These are phyloP conservation scores for Helminthosporium solani DNA, from an alignment of 2,329 filamentous ascomycete species.

Conservation along the genomic window DNA sequence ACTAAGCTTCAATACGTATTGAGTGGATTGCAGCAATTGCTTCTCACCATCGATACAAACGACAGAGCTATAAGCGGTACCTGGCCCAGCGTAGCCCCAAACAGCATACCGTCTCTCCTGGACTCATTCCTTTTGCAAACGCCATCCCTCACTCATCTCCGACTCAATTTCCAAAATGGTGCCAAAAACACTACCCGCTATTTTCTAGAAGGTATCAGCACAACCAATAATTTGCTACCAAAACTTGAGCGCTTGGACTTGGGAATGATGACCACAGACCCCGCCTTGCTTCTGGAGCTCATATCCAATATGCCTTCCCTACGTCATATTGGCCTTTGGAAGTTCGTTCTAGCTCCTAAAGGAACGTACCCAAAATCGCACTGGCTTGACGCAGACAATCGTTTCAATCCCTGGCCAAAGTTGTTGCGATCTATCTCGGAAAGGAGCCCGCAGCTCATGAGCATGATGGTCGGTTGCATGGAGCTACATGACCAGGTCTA, in stretches of 20 bases:
- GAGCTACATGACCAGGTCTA: neutral
- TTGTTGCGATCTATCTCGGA: slow-evolving; percentile 16
- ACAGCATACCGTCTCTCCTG: slow-evolving; percentile 17
- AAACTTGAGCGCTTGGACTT: slow-evolving; percentile 23
- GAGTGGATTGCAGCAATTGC: slow-evolving; percentile 49
- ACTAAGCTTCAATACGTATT: slow-evolving; percentile 46
- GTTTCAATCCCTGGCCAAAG: slow-evolving; percentile 19
- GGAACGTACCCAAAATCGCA: neutral
- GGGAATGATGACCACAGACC: slow-evolving; percentile 18
- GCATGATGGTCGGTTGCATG: slow-evolving; percentile 6
- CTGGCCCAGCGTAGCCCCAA: neutral
- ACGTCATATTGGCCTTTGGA: slow-evolving; percentile 50
- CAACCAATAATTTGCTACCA: slow-evolving; percentile 3
- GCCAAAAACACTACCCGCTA: slow-evolving; percentile 17
- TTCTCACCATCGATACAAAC: slow-evolving; percentile 39
- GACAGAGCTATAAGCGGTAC: neutral
- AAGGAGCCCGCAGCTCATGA: neutral
- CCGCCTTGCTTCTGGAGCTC: slow-evolving; percentile 12
- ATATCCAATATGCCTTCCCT: slow-evolving; percentile 48
- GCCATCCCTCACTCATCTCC: slow-evolving; percentile 52
- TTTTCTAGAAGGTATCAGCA: slow-evolving; percentile 44
- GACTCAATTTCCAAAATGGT: slow-evolving; percentile 51
- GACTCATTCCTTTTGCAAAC: slow-evolving; percentile 45
- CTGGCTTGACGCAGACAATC: slow-evolving; percentile 8
- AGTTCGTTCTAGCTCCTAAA: slow-evolving; percentile 34